Conservation (phyloP, 2,329 filamentous ascomycete genomes). For the Byssothecium circinans region DNA sequence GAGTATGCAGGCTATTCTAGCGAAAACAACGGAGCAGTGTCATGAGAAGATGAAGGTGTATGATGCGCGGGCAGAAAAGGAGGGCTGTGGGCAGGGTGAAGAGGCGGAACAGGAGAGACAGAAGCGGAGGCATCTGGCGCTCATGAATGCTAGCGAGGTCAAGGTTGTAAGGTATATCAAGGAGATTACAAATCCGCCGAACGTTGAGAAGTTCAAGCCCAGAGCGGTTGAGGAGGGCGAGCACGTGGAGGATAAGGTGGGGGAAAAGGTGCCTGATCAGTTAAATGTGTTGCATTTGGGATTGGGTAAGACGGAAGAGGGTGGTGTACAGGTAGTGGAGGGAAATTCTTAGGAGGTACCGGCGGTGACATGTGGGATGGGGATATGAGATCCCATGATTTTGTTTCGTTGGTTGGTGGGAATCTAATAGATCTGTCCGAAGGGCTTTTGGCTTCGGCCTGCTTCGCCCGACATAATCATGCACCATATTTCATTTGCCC, state of each 20-base stretch:
- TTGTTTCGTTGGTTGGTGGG: background rate
- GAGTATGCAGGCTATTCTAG: slow-evolving; percentile 86
- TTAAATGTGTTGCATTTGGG: slow-evolving; percentile 28
- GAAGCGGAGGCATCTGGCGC: slow-evolving; percentile 66
- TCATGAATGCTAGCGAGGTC: slow-evolving; percentile 86
- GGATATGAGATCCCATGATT: slow-evolving; percentile 2
- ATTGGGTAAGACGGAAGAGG: slow-evolving; percentile 15
- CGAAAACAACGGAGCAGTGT: slow-evolving; percentile 66
- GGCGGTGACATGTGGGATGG: background rate
- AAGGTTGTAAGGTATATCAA: slow-evolving; percentile 75
- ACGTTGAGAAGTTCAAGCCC: slow-evolving; percentile 62
- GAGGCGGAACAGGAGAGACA: slow-evolving; percentile 51
- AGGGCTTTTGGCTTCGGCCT: background rate
- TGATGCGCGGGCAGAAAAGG: slow-evolving; percentile 51
- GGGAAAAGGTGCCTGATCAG: slow-evolving; percentile 20
- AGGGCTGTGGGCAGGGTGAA: slow-evolving; percentile 46
- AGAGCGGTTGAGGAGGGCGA: slow-evolving; percentile 34
- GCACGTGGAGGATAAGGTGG: slow-evolving; percentile 14
- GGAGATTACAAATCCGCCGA: slow-evolving; percentile 69
- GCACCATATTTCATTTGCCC: background rate
- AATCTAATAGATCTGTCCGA: background rate
- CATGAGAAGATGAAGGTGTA: slow-evolving; percentile 61
- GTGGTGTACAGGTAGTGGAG: slow-evolving; percentile 18
- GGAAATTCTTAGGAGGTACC: background rate
- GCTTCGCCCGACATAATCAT: slow-evolving; percentile 1